Evolutionary conservation across 805 yeast species (phyloP), one percentile per base, ranked within the genome.

Genomic region (Metschnikowia aberdeeniae): DNA sequence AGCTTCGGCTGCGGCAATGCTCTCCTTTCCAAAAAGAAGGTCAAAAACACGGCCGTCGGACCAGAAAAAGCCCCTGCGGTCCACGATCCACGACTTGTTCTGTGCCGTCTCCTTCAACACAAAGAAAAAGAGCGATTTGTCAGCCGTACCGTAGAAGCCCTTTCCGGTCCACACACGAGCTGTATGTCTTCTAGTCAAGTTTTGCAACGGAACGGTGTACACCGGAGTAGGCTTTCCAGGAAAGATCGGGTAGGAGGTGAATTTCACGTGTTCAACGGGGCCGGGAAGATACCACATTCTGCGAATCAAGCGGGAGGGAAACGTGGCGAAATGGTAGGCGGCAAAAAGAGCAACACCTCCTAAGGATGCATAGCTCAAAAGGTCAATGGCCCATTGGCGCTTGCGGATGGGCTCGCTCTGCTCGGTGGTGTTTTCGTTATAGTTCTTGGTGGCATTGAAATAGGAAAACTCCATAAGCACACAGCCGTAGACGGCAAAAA

Each of bases 41-140:
- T 88, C 96, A 64, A 83, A 84, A 1, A 88, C 84, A 47, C 96
- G 73, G 12, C 95, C 96, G 62, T 88, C 95, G 29, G 93, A 90
- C 95, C 95, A 88, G 67, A 86, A 88, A 72, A 89, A 88, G 10
- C 95, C 96, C 55, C 81, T 82, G 53, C 96, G 73, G 60, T 88
- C 96, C 14, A 86, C 84, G 13, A 84, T 67, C 88, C 90, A 87
- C 20, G 86, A 88, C 33, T 78, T 70, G 46, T 69, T 65, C 34
- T 59, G 63, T 22, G 54, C 59, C 4, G 53, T 50, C 56, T 86
- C 92, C 61, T 78, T 81, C 52, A 88, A 63, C 38, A 84, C 77
- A 58, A 86, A 84, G 72, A 84, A 82, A 62, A 87, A 87, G 42
- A 86, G 75, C 2, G 86, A 72, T 38, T 81, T 77, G 62, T 86